Evolutionary conservation across 1,284 basidiomycete species (phyloP), one percentile per base, ranked within the genome.

Genomic region (Schizophyllum commune): DNA sequence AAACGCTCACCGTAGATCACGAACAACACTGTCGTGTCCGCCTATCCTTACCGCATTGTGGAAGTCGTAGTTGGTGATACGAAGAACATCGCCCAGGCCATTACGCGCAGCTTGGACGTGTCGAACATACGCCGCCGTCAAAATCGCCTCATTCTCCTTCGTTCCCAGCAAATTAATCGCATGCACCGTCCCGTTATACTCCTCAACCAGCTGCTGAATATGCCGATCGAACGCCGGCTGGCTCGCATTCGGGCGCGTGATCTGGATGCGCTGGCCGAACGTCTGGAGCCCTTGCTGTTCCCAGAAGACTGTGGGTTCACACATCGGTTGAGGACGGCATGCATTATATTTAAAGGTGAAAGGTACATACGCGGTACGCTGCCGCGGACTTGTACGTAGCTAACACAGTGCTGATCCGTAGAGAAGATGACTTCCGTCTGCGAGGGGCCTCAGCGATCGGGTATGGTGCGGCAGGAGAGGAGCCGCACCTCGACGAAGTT

Each of bases 171-270:
- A 80, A 73, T 96, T 96, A 66, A 96, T 84, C n/a, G 87, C 90
- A 68, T 96, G 91, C 13, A 88, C 81, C 0, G 84, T 80, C 7
- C 85, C 85, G 9, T 27, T 27, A 69, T 96, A 96, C 68, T 94
- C 89, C 65, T 93, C 88, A 61, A 88, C 82, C 20, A 99, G 79
- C 60, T 94, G 88, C 21, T 88, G 80, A 65, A 98, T 94, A 74
- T 99, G 96, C 55, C 92, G 87, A 67, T 97, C 93, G 69, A 98
- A 98, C 0, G 96, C 96, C 4, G 94, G 94, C 68, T 98, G 94
- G 0, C 95, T 96, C 4, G 95, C 94, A 65, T 93, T 88, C 0
- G 97, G 94, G n/a, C 96, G 86, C 4, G 92, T 96, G 62, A 97
- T 92, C 70, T 96, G 93, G 39, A 97, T 94, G 55, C 86, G 84